Evolutionary conservation across 2,329 filamentous ascomycete species (phyloP), one percentile per base, ranked within the genome.

Genomic region (Tolypocladium tundrense): DNA sequence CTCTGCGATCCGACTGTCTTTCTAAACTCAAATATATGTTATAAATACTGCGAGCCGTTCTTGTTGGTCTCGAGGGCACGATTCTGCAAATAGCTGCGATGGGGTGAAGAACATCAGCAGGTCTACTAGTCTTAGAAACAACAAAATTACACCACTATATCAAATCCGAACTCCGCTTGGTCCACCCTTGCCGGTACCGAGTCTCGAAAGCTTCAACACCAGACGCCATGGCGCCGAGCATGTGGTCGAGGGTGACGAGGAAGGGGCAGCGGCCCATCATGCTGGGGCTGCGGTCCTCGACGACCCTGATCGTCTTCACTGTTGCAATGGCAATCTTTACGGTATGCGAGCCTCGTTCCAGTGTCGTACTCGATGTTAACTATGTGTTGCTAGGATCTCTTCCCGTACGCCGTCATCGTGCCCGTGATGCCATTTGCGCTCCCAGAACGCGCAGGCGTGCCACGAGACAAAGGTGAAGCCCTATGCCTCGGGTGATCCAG

Each of bases 281-380:
- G 21, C 60, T 72, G 50, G 60, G 66, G 56, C 51, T 68, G 55
- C 68, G 70, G 16, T 71, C 70, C 27, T 72, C 70, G 31, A 60
- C 68, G 53, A 61, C 62, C 11, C 62, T 71, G 27, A 70, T 72
- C 51, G 66, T 72, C 33, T 63, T 66, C 19, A 70, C 68, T 31
- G 69, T 67, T 27, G 65, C 68, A 27, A 69, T 68, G 62, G 70
- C 70, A 33, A 64, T 71, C n/a, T 72, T 72, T 54, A 70, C 70
- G 50, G 70, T 72, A 63, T 54, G 55, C 10, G 16, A 16, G 19
- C 19, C 10, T 33, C 16, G 7, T 33, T 33, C 9, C 14, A 33
- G 19, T 16, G 6, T 1, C 16, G 16, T 8, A 16, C 16, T 10
- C 16, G 9, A 5, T 10, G 19, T 10, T 51, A 21, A 51, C 2